A percentile compares a stretch with the other conserved stretches of the same genome.
Conservation (phyloP, 805 yeast genomes). For the Kazachstania taianensis region DNA sequence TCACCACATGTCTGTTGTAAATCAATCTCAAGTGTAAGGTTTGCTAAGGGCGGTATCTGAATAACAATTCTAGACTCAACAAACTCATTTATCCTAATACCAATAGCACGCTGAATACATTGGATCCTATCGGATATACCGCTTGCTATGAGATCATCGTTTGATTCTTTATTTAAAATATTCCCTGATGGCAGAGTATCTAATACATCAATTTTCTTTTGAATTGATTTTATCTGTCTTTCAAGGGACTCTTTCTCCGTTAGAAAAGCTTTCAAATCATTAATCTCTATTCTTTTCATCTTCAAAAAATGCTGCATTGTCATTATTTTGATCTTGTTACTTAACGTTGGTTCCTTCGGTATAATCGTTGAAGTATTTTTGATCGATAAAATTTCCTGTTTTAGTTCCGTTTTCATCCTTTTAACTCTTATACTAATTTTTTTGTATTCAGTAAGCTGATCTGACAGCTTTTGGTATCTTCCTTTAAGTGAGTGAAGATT, state of each 20-base stretch:
- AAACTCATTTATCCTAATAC: not conserved
- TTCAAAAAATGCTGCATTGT: conserved; percentile 12
- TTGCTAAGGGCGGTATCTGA: not conserved
- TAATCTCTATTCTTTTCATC: conserved; percentile 7
- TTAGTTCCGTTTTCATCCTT: conserved; percentile 12
- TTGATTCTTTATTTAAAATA: not conserved
- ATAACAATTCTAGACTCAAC: not conserved
- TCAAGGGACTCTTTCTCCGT: conserved; percentile 2
- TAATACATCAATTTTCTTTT: not conserved
- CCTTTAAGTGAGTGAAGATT: conserved; percentile 18
- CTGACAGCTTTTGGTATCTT: conserved; percentile 16
- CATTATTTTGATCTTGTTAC: conserved; percentile 12
- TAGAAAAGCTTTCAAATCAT: conserved; percentile 2
- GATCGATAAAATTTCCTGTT: conserved; percentile 15
- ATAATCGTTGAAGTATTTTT: conserved; percentile 10
- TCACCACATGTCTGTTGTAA: not conserved
- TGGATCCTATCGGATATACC: too few species aligned
- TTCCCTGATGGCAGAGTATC: not conserved
- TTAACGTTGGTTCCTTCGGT: conserved; percentile 8
- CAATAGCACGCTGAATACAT: too few species aligned
- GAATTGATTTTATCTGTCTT: not conserved
- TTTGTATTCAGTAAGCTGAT: conserved; percentile 8
- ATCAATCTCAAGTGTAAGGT: not conserved
- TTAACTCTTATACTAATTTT: conserved; percentile 8
- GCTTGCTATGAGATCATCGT: not conserved